Base-by-base conservation (phyloP, 2,329 filamentous ascomycete species). In the Alternaria gaisen region DNA sequence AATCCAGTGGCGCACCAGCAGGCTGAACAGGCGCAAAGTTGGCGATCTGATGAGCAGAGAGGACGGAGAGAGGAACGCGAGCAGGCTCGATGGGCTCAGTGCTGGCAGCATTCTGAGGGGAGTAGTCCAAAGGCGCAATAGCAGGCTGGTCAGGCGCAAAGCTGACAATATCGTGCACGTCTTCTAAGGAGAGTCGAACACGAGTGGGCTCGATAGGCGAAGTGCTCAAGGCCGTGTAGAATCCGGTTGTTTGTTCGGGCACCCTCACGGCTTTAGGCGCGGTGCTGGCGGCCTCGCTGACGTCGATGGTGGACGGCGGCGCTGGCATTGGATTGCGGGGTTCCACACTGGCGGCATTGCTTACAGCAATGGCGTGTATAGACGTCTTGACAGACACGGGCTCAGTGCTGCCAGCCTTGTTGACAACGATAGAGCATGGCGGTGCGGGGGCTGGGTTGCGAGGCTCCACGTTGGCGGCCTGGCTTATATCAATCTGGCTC, bases 301-400 rank as follows among this genome's bases (percentile, higher is more conserved):
- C 26, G 22, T 54, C 16, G 43, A 38, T 24, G 28, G 36, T 22
- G 14, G 24, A 26, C 9, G 22, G 43, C 16, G 36, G 50, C 9
- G 41, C 4, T 7, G 44, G 44, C 43, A 20, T 26, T 24, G 53
- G 53, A 22, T 48, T 18, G 3, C 20, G 20, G 14, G 60, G 56
- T 5, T 51, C 28, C 24, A 48, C 36, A 38, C 43, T 60, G 41
- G 41, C 32, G 34, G 46, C 40, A 30, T 56, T n/a, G 41, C 50
- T 20, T 22, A 44, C 18, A 40, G 24, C 22, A 6, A 53, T 26
- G 14, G 26, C n/a, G 22, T 20, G 41, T 36, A 3, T 40, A 26
- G 53, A 22, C 24, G 14, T 24, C 51, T 18, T 32, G 16, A 41
- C 41, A 24, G 32, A n/a, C 30, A 22, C 32, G 9, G 53, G 53